These are phyloP conservation scores for Malassezia yamatoensis DNA, from an alignment of 1,284 basidiomycete species.

Conservation along the genomic window DNA sequence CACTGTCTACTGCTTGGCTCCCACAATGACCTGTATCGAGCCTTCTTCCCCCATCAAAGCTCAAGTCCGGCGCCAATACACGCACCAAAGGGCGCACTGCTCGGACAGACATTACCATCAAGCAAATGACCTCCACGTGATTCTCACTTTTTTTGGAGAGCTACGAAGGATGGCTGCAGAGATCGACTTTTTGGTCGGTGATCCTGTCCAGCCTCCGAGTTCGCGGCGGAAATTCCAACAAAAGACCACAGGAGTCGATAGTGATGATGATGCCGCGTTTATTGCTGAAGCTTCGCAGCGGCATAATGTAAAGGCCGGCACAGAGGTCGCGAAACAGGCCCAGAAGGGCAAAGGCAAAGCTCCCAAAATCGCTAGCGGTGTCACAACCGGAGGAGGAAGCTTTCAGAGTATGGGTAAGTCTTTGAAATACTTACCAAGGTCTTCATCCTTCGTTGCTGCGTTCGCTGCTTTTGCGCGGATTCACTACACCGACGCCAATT, in stretches of 20 bases:
- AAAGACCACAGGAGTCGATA: conserved; percentile 12
- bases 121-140: conserved; percentile 1
- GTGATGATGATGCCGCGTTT: conserved; percentile 37
- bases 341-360: conserved; percentile 27
- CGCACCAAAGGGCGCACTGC: neutral
- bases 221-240: neutral
- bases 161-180: conserved; percentile 23
- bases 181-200: conserved; percentile 38
- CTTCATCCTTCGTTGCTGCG: conserved; percentile 71
- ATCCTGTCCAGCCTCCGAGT: conserved; percentile 5
- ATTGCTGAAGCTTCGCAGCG: conserved; percentile 41
- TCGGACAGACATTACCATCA: neutral
- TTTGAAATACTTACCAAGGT: neutral
- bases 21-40: neutral
- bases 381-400: conserved; percentile 39
- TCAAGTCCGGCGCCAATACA: neutral
- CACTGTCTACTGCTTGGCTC: neutral
- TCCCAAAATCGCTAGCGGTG: conserved; percentile 30
- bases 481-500: conserved; percentile 89
- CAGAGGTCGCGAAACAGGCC: conserved; percentile 34
- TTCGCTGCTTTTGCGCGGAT: conserved; percentile 81
- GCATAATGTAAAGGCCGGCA: conserved; percentile 42
- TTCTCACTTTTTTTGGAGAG: conserved; percentile 4
- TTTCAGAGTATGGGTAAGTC: conserved; percentile 44
- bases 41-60: too few species aligned